Percentiles rank a stretch among this genome's conserved stretches.
phyloP scores from a whole-genome alignment of 306 rosid species.

The Pterocarpus macrocarpus region DNA sequence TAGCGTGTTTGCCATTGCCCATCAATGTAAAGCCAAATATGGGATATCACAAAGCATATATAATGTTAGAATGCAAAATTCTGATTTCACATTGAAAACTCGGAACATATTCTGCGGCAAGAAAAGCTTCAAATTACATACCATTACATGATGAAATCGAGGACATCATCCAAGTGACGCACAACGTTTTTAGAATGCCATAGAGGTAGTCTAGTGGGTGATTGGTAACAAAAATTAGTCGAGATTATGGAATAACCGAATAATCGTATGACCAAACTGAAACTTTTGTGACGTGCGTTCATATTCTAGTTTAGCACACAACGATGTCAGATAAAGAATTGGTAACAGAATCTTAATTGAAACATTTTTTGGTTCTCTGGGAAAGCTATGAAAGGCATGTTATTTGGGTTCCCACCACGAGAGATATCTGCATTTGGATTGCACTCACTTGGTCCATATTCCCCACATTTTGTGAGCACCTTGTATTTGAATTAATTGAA shows the following conservation, averaged over 20 bases:
- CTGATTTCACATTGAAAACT: neutral
- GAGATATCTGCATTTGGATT: conserved; percentile 1
- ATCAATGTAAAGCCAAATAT: neutral
- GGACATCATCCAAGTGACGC: neutral
- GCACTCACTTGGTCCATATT: neutral
- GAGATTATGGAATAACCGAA: neutral
- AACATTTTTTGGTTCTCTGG: neutral
- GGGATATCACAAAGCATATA: neutral
- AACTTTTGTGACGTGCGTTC: neutral
- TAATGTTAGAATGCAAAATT: neutral
- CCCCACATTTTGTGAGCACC: neutral
- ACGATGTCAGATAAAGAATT: neutral
- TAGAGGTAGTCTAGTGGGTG: neutral
- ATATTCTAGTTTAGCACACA: neutral
- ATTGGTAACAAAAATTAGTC: neutral
- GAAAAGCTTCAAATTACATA: neutral
- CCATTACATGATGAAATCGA: neutral
- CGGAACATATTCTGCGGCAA: neutral
- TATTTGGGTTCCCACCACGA: neutral
- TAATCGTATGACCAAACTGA: neutral
- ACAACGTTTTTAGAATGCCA: neutral
- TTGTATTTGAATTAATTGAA: neutral
- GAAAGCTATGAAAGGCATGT: neutral
- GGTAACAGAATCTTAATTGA: neutral
- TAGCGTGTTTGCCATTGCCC: neutral